Evolutionary conservation across 148 eudicot genomes (phyloP).

Genomic region (Nepenthes mirabilis): DNA sequence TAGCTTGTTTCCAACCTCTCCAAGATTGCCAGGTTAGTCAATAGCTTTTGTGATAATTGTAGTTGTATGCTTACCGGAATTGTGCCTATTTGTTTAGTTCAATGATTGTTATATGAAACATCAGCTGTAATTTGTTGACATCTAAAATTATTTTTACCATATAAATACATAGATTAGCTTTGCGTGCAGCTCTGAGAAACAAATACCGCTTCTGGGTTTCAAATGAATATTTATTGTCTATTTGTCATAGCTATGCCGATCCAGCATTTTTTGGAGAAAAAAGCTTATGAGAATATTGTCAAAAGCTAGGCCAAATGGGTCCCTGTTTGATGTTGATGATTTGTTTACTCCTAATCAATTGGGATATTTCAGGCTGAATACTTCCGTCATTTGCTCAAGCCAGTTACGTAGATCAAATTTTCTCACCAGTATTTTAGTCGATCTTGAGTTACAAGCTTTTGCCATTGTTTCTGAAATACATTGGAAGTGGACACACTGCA

Average conservation of each 20-base stretch:
- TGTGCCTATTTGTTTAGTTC: background rate
- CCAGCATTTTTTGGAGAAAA: no score
- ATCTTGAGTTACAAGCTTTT: constrained; percentile 40
- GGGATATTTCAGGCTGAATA: constrained; percentile 78
- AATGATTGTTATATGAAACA: background rate
- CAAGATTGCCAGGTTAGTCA: constrained; percentile 77
- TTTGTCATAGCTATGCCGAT: no score
- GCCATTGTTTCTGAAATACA: constrained; percentile 27
- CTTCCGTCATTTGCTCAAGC: constrained; percentile 88
- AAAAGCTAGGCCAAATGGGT: no score
- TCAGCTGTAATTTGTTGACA: background rate
- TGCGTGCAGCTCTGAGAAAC: background rate
- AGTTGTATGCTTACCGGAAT: background rate
- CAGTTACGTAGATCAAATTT: constrained; percentile 72
- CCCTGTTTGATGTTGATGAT: background rate
- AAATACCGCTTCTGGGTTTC: background rate
- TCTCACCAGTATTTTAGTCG: constrained; percentile 27
- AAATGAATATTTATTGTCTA: background rate
- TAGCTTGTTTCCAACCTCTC: constrained; percentile 94
- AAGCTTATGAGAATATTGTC: no score
- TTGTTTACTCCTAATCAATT: constrained; percentile 11
- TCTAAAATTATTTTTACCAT: no score
- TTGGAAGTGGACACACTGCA: constrained; percentile 22
- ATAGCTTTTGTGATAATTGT: no score
- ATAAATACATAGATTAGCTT: no score